A percentile compares a stretch with the other conserved stretches of the same genome.
Evolutionary conservation across 148 eudicot genomes (phyloP).

Genomic region (Vaccinium darrowii): DNA sequence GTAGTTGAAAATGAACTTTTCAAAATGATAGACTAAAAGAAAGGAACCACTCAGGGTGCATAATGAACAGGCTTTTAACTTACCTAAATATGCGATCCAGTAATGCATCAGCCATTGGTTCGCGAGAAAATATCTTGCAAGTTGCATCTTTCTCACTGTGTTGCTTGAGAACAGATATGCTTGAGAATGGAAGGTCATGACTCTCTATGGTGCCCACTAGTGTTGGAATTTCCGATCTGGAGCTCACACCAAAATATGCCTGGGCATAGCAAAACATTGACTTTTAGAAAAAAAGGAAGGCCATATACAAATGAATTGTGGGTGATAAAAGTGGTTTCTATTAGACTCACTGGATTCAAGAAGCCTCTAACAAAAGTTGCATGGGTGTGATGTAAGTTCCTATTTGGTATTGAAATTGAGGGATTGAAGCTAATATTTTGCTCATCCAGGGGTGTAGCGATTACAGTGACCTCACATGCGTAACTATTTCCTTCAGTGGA

Average conservation of each 20-base stretch:
- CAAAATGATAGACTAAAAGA: neutral
- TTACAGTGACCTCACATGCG: slow-evolving; percentile 66
- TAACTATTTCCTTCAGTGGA: slow-evolving; percentile 71
- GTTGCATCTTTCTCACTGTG: slow-evolving; percentile 55
- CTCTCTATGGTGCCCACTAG: slow-evolving; percentile 80
- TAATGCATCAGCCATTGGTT: slow-evolving; percentile 63
- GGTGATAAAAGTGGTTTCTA: neutral
- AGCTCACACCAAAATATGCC: slow-evolving; percentile 73
- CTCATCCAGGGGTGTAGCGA: slow-evolving; percentile 88
- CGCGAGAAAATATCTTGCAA: slow-evolving; percentile 86
- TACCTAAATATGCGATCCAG: slow-evolving; percentile 85
- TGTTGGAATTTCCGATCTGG: slow-evolving; percentile 57
- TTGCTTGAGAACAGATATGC: slow-evolving; percentile 72
- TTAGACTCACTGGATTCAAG: slow-evolving; percentile 75
- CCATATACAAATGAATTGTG: neutral
- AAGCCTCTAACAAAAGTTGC: slow-evolving; percentile 84
- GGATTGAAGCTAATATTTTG: slow-evolving; percentile 57
- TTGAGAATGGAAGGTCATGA: slow-evolving; percentile 70
- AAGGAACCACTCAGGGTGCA: neutral
- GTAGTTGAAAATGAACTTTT: neutral
- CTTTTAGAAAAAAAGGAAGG: neutral
- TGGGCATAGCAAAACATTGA: slow-evolving; percentile 27
- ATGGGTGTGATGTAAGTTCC: slow-evolving; percentile 89
- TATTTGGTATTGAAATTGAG: slow-evolving; percentile 59
- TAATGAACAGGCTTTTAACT: neutral